Conservation (phyloP, 1,139 yeast species). For the Hansenula lynferdii region DNA sequence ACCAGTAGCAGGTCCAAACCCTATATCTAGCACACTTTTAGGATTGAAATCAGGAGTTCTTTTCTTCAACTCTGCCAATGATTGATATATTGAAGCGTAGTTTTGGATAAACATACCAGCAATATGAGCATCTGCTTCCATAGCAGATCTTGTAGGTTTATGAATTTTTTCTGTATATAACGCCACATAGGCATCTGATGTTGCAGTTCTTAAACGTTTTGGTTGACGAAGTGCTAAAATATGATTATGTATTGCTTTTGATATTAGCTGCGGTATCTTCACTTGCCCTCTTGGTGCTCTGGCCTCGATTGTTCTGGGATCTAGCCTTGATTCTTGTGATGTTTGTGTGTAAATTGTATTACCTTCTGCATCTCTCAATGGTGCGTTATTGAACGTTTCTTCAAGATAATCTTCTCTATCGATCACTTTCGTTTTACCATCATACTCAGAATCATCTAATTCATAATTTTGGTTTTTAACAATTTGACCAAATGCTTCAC, state of each 20-base stretch:
- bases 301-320: slow-evolving; percentile 37
- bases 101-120: slow-evolving; percentile 84
- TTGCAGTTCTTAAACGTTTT: slow-evolving; percentile 48
- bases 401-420: slow-evolving; percentile 24
- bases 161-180: slow-evolving; percentile 49
- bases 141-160: slow-evolving; percentile 41
- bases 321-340: slow-evolving; percentile 16
- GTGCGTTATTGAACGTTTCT: slow-evolving; percentile 20
- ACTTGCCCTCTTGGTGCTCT: slow-evolving; percentile 42
- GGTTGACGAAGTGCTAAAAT: slow-evolving; percentile 53
- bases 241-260: slow-evolving; percentile 54
- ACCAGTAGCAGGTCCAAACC: slow-evolving; percentile 93
- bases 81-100: slow-evolving; percentile 68
- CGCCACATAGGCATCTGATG: slow-evolving; percentile 44
- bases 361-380: slow-evolving; percentile 24
- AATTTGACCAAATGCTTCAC: slow-evolving; percentile 41
- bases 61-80: slow-evolving; percentile 59
- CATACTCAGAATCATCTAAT: slow-evolving; percentile 20
- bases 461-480: slow-evolving; percentile 36
- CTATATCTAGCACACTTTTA: slow-evolving; percentile 64
- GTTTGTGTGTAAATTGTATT: slow-evolving; percentile 24
- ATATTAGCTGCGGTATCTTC: slow-evolving; percentile 45
- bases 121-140: slow-evolving; percentile 78
- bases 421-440: slow-evolving; percentile 28
- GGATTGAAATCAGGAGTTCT: slow-evolving; percentile 58